A percentile compares a stretch with the other conserved stretches of the same genome.
Evolutionary conservation across 805 yeast genomes (phyloP).

Genomic region (Candida yuanshanica): DNA sequence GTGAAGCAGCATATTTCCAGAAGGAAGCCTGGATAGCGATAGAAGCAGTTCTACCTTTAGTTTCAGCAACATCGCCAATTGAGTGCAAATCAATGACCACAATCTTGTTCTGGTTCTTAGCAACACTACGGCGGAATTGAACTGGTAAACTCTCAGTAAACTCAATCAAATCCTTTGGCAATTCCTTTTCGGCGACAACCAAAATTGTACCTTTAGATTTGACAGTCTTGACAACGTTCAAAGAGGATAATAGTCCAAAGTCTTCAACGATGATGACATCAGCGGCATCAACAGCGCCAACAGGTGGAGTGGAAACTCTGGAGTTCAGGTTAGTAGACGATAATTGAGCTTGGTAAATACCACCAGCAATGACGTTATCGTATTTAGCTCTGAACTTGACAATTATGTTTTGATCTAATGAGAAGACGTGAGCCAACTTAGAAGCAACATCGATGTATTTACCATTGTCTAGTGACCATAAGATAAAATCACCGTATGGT

Average conservation of each 20-base stretch:
- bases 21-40: constrained; percentile 76
- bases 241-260: constrained; percentile 43
- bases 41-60: constrained; percentile 68
- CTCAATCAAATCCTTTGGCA: constrained; percentile 33
- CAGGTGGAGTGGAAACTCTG: constrained; percentile 16
- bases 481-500: constrained; percentile 33
- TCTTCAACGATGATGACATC: constrained; percentile 63
- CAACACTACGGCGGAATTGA: constrained; percentile 45
- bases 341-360: constrained; percentile 67
- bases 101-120: constrained; percentile 47
- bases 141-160: constrained; percentile 51
- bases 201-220: constrained; percentile 52
- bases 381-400: constrained; percentile 57
- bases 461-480: constrained; percentile 69
- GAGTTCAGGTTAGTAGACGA: constrained; percentile 18
- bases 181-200: constrained; percentile 32
- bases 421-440: constrained; percentile 61
- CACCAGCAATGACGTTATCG: constrained; percentile 71
- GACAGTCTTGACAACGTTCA: constrained; percentile 60
- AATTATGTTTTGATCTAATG: constrained; percentile 50
- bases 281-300: constrained; percentile 46
- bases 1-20: constrained; percentile 68
- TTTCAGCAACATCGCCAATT: constrained; percentile 61
- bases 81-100: constrained; percentile 55
- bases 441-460: constrained; percentile 50